Base-by-base conservation (phyloP, 768 basidiomycete genomes). In the Mycena rebaudengoi region DNA sequence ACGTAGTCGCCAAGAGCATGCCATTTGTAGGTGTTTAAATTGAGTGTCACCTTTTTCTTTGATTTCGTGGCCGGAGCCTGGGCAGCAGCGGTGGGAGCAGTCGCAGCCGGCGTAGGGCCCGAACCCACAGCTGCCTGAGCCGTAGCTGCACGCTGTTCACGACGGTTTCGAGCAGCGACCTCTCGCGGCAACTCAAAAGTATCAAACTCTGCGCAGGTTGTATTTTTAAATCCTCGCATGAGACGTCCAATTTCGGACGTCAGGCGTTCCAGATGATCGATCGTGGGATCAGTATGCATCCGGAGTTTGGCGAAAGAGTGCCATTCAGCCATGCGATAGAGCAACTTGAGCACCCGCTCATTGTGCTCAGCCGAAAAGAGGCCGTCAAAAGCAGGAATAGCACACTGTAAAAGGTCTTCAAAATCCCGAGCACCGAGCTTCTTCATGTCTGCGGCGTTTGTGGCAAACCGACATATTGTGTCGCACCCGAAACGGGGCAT, bases 231-330 rank as follows among this genome's bases (percentile, higher is more conserved):
- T 0, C 52, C 11, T 0, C 77, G 75, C 16, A 79, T 56, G 4
- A 59, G 40, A 2, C 58, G 32, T 0, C 78, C 73, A 8, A 80
- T 68, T 4, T 33, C 45, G 0, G 21, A 37, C 3, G 78, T 79
- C 1, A 49, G 35, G 0, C 11, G 18, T 2, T 71, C 59, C 5
- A 80, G 62, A 30, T 69, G 30, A 0, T 60, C 25, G 1, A 82
- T 66, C 2, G 79, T 77, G 0, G 65, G 39, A n/a, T 76, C 71
- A 0, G 76, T 77, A 43, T 81, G 80, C 50, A 79, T 62, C 0
- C 75, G 72, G 0, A 82, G 70, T 51, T 82, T 82, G 5, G 79
- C 78, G 5, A 75, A 65, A 1, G 73, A 74, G 62, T 82, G 79
- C 79, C 78, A 80, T 16, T 67, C 59, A 0, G 67, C 71, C 25